Evolutionary conservation across 768 basidiomycete genomes (phyloP), one percentile per base, ranked within the genome.

Genomic region (Tremella fuciformis): DNA sequence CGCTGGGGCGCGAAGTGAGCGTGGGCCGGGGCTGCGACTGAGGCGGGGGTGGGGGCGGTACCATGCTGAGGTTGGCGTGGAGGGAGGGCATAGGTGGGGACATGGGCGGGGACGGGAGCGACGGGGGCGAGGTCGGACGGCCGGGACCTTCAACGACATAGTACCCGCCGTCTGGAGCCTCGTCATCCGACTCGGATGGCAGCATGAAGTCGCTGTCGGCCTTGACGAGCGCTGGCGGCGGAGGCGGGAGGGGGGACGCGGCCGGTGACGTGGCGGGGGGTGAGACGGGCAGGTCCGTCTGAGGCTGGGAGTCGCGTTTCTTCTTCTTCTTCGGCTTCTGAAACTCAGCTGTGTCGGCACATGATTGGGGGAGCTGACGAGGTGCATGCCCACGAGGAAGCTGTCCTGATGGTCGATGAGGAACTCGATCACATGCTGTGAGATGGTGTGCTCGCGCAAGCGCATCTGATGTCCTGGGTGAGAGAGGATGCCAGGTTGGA

Each of bases 381-480:
- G 41, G 51, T 74, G 59, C 75, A 76, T 75, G 13, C 73, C 91
- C 51, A 96, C 79, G 82, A 94, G 83, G 77, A 99, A 99, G 83
- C 87, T 87, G 70, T 94, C 92, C 74, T 97, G 93, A 63, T 97
- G 87, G n/a, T 85, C 87, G 65, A 99, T 96, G 53, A 99, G 81
- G 76, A 96, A 97, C 74, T 97, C 92, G 50, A 99, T 82, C 25
- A 98, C 93, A 57, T 82, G 81, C 77, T 96, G 94, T 63, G 88
- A 91, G 8, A 91, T 82, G 8, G 85, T 83, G 78, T 97, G 91
- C 71, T 94, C 91, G 47, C 83, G 79, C 0, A 91, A 91, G 6
- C 84, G 84, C 80, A 93, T 84, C 69, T 91, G 89, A 71, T 97
- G 91, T 21, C 81, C 78, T 1, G 91, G 88, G 74, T 92, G 90